Conservation (phyloP, 495 filamentous ascomycete genomes). For the Cercophora scortea region DNA sequence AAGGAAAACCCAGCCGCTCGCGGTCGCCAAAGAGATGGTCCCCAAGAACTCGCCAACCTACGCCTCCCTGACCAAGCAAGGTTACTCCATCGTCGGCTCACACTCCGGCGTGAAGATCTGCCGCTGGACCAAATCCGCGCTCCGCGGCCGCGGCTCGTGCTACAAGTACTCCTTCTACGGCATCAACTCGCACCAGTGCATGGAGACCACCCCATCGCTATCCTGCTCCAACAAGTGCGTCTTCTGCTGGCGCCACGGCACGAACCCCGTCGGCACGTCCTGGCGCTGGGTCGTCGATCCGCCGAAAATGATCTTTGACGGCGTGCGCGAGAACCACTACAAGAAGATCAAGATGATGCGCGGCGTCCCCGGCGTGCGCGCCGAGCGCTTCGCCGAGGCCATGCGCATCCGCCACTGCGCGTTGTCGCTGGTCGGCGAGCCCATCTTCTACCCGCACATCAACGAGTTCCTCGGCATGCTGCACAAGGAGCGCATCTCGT, state of each 20-base stretch:
- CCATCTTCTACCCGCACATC: slow-evolving; percentile 96
- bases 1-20: slow-evolving; percentile 30
- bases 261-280: slow-evolving; percentile 90
- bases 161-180: slow-evolving; percentile 98
- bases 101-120: slow-evolving; percentile 97
- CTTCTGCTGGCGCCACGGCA: slow-evolving; percentile 97
- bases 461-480: slow-evolving; percentile 79
- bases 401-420: slow-evolving; percentile 92
- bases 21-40: slow-evolving; percentile 79
- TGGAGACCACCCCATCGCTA: slow-evolving; percentile 93
- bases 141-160: slow-evolving; percentile 91
- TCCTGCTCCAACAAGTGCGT: slow-evolving; percentile 98
- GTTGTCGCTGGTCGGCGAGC: slow-evolving; percentile 83
- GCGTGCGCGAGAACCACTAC: slow-evolving; percentile 87
- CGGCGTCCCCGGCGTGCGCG: slow-evolving; percentile 84
- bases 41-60: slow-evolving; percentile 83
- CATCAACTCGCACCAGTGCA: slow-evolving; percentile 90
- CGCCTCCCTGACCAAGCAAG: slow-evolving; percentile 84
- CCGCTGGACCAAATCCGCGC: slow-evolving; percentile 95
- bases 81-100: slow-evolving; percentile 88
- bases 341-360: slow-evolving; percentile 96
- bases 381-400: slow-evolving; percentile 85
- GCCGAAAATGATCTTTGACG: slow-evolving; percentile 78
- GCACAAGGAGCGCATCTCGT: slow-evolving; percentile 79
- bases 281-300: slow-evolving; percentile 95